Evolutionary conservation across 768 basidiomycete species (phyloP).

Genomic region (Leccinum variicolor): DNA sequence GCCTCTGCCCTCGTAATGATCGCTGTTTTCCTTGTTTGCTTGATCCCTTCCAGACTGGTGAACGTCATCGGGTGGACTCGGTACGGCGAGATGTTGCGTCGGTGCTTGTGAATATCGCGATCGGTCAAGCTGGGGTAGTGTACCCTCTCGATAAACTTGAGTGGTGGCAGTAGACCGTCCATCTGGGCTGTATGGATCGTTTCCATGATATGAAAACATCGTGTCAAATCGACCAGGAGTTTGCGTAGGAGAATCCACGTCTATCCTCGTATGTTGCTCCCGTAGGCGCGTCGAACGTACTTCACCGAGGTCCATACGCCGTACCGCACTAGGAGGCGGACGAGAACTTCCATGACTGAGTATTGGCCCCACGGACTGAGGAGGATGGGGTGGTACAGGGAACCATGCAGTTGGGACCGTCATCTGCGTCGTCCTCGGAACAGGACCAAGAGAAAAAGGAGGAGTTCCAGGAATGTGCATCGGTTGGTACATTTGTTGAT

Average conservation of each 20-base stretch:
- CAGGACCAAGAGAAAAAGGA: constrained; percentile 3
- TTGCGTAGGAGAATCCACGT: constrained; percentile 36
- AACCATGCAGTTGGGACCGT: constrained; percentile 15
- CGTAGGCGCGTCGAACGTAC: constrained; percentile 38
- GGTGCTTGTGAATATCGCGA: constrained; percentile 13
- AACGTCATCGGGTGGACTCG: constrained; percentile 14
- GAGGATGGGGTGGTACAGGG: constrained; percentile 8
- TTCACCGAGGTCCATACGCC: constrained; percentile 2
- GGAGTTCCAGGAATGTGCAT: constrained; percentile 26
- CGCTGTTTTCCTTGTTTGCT: constrained; percentile 41
- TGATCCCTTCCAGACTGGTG: constrained; percentile 9
- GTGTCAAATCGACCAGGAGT: constrained; percentile 47
- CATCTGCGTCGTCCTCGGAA: constrained; percentile 4
- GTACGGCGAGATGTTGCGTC: constrained; percentile 7
- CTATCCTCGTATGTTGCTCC: constrained; percentile 38
- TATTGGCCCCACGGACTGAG: constrained; percentile 14
- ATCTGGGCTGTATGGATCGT: constrained; percentile 12
- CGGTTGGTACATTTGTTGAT: constrained; percentile 31
- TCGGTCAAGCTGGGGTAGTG: constrained; percentile 17
- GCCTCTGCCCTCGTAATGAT: constrained; percentile 12
- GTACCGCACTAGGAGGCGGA: constrained; percentile 11
- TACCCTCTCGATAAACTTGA: constrained; percentile 23
- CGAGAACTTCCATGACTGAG: constrained; percentile 11
- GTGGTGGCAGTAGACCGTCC: constrained; percentile 8
- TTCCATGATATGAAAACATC: constrained; percentile 26